Evolutionary conservation across 1,139 yeast genomes (phyloP), one percentile per base, ranked within the genome.

Genomic region (Candida dubliniensis): DNA sequence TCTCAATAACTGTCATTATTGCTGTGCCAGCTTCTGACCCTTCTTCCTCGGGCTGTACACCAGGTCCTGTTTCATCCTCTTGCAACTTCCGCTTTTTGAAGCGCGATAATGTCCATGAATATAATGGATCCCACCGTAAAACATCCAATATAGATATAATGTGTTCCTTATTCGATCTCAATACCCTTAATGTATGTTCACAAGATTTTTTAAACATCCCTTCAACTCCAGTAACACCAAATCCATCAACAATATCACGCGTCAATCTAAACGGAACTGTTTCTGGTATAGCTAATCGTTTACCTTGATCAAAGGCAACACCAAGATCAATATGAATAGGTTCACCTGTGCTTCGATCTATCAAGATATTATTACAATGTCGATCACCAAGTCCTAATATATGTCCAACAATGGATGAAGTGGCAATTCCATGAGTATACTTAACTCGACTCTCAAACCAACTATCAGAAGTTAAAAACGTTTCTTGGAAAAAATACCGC

Each of bases 301-400:
- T 84, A 0, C 99, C 99, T 57, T 86, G 91, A 59, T 95, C 99
- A 67, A 95, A 95, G 0, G 98, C 95, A 44, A 93, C 93, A 0
- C 99, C 99, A 31, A 95, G 69, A 61, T 95, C 99, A 56, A 95
- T 95, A 61, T 95, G 99, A 26, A 95, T 83, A 0, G 96, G 96
- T 53, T 91, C 97, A 0, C 99, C 99, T 0, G 87, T 76, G 12
- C 60, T 60, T 42, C 75, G 72, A 60, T 95, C 98, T n/a, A 95
- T 60, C 46, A 95, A 65, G 36, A 95, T 85, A 60, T 95, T 95
- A 60, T 89, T 89, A 58, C 96, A 81, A 63, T 95, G 99, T 24
- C 99, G 73, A 60, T 95, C 99, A 2, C 99, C 99, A 10, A 95
- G 72, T 0, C 99, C 99, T 29, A 95, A 67, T 9, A 91, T 74